phyloP scores from a whole-genome alignment of 228 moss, liverwort and hornwort genomes.

The Sphagnum fallax region DNA sequence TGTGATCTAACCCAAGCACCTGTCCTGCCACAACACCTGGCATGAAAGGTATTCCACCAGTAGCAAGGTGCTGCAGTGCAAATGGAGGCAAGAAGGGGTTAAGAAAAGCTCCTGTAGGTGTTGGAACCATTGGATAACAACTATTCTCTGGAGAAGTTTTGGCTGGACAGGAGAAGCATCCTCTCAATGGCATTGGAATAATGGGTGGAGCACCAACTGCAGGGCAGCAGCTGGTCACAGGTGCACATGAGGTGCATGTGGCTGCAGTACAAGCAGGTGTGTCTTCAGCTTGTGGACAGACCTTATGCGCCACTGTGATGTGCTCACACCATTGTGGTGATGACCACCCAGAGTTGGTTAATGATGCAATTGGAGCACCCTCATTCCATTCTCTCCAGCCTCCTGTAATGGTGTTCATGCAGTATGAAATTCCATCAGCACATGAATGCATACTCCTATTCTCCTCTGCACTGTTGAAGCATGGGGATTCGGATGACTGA shows the following conservation, averaged over 20 bases:
- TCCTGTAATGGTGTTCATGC: constrained; percentile 15
- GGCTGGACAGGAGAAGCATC: constrained; percentile 40
- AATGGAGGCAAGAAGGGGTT: constrained; percentile 73
- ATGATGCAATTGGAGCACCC: constrained; percentile 14
- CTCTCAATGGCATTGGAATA: constrained; percentile 22
- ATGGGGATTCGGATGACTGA: too few species aligned
- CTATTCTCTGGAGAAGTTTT: constrained; percentile 37
- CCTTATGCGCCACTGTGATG: constrained; percentile 21
- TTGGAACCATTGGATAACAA: constrained; percentile 28
- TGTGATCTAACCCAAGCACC: constrained; percentile 22
- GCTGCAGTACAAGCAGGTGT: constrained; percentile 26
- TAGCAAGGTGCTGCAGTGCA: constrained; percentile 54
- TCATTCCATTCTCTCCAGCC: constrained; percentile 95
- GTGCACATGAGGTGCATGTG: constrained; percentile 31
- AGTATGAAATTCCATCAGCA: not conserved
- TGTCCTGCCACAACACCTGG: constrained; percentile 35
- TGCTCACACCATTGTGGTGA: constrained; percentile 30
- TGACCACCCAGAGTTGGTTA: constrained; percentile 19
- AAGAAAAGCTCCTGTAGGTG: constrained; percentile 61
- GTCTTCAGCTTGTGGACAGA: constrained; percentile 12
- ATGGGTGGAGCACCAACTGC: constrained; percentile 27
- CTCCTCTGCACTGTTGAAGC: too few species aligned
- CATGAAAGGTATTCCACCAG: constrained; percentile 36
- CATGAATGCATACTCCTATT: too few species aligned
- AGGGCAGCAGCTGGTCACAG: constrained; percentile 29